A percentile compares a stretch with the other conserved stretches of the same genome.
Conservation (phyloP, 768 basidiomycete genomes). For the Termitomyces sp. region DNA sequence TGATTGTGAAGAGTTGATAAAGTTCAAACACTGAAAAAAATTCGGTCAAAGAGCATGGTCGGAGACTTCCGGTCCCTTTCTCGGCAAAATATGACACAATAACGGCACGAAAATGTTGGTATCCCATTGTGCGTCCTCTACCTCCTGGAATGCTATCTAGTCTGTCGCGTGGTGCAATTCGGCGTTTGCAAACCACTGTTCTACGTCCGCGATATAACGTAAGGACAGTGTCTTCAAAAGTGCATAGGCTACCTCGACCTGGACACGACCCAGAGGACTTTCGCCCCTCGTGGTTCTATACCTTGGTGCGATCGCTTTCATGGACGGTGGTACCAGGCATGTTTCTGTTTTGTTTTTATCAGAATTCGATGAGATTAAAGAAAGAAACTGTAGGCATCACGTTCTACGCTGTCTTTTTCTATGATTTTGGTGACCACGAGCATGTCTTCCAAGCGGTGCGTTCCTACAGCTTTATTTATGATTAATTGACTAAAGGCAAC, state of each 20-base stretch:
- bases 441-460: constrained; percentile 67
- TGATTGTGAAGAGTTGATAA: not conserved
- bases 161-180: constrained; percentile 2
- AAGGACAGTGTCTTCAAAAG: constrained; percentile 13
- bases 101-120: not conserved
- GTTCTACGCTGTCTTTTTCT: constrained; percentile 54
- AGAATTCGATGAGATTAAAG: not conserved
- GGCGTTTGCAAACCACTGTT: not conserved
- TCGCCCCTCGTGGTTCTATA: constrained; percentile 60
- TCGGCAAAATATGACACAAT: not conserved
- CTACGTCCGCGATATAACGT: not conserved
- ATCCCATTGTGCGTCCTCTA: not conserved
- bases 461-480: constrained; percentile 8
- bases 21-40: not conserved
- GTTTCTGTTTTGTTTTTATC: constrained; percentile 3
- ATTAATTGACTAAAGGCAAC: not conserved
- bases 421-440: constrained; percentile 67
- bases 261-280: constrained; percentile 34
- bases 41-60: not conserved
- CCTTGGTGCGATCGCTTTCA: constrained; percentile 42
- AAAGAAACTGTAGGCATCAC: constrained; percentile 34
- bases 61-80: not conserved
- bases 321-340: constrained; percentile 54
- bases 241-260: constrained; percentile 11
- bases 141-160: not conserved